Evolutionary conservation across 2,329 filamentous ascomycete species (phyloP).

Genomic region (Colletotrichum sublineola): DNA sequence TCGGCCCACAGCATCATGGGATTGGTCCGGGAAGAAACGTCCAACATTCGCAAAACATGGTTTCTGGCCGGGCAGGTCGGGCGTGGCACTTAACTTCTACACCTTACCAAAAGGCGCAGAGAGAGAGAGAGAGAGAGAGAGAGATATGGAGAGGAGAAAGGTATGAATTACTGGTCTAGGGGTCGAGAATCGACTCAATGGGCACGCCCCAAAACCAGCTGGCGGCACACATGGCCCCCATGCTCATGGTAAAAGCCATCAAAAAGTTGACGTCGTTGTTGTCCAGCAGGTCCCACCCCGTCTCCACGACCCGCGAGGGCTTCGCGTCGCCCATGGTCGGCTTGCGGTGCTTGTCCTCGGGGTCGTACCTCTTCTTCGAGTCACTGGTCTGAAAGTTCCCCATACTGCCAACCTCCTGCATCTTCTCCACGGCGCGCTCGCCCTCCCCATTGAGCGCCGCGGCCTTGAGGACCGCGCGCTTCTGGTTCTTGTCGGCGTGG

Average conservation of each 20-base stretch:
- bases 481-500: constrained; percentile 46
- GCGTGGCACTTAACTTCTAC: neutral
- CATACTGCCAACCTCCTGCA: constrained; percentile 44
- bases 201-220: constrained; percentile 72
- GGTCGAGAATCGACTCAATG: constrained; percentile 55
- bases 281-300: constrained; percentile 80
- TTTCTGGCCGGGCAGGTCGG: neutral
- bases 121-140: too few species aligned
- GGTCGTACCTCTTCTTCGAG: constrained; percentile 60
- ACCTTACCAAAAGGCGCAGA: neutral
- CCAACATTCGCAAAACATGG: neutral
- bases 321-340: constrained; percentile 67
- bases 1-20: too few species aligned
- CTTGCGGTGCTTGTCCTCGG: constrained; percentile 62
- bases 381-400: constrained; percentile 54
- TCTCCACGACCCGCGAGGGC: constrained; percentile 75
- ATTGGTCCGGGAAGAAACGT: too few species aligned
- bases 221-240: constrained; percentile 78
- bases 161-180: constrained; percentile 15
- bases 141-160: too few species aligned
- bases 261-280: constrained; percentile 97
- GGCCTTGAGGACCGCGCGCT: constrained; percentile 56
- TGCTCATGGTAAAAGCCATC: constrained; percentile 87
- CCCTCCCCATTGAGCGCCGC: constrained; percentile 59
- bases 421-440: constrained; percentile 57